A percentile compares a stretch with the other conserved stretches of the same genome.
These are phyloP conservation scores for Nematocida homosporus DNA, from an alignment of 371 early-diverging fungal species.

Conservation along the genomic window DNA sequence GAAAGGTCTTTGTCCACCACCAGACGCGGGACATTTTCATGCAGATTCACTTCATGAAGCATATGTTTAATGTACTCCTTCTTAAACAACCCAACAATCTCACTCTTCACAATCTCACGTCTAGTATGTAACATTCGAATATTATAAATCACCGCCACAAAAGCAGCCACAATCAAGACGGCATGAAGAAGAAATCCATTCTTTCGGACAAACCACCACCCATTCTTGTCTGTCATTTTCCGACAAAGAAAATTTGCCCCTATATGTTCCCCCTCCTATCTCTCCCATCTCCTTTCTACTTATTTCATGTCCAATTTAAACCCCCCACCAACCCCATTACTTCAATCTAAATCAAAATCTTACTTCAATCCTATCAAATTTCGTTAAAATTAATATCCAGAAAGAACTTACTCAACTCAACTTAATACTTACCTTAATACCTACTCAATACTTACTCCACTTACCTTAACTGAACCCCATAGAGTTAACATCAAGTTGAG, in stretches of 20 bases:
- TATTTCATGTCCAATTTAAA: too few species aligned
- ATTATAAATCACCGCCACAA: background rate
- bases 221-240: background rate
- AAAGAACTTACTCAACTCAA: too few species aligned
- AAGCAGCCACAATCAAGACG: constrained; percentile 25
- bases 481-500: too few species aligned
- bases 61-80: background rate
- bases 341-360: too few species aligned
- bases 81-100: constrained; percentile 4
- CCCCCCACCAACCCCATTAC: too few species aligned
- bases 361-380: too few species aligned
- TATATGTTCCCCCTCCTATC: background rate
- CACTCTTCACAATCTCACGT: constrained; percentile 7
- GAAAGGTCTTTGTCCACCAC: background rate
- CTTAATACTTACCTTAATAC: too few species aligned
- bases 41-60: too few species aligned
- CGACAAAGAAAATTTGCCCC: background rate
- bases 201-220: background rate
- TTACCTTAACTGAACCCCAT: too few species aligned
- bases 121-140: background rate
- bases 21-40: background rate
- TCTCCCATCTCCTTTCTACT: too few species aligned
- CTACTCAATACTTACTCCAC: too few species aligned
- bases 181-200: constrained; percentile 31
- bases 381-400: too few species aligned